phyloP scores from a whole-genome alignment of 257 asterid species.

The Gentiana dahurica region DNA sequence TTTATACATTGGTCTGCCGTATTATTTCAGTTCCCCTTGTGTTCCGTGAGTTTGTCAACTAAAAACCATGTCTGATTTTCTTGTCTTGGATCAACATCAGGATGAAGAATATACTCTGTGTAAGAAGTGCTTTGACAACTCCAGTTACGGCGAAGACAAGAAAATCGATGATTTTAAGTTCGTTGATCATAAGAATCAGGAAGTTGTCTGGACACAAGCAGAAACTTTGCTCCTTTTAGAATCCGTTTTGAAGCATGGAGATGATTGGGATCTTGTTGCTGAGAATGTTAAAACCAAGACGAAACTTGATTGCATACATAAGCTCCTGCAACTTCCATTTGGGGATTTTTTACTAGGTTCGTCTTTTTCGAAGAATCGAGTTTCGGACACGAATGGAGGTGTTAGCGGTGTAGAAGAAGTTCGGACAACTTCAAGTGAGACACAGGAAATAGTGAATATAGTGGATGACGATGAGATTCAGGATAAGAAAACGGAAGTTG shows the following conservation, averaged over 20 bases:
- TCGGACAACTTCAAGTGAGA: slow-evolving; percentile 21
- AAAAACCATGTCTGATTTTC: slow-evolving; percentile 4
- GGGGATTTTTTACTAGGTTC: slow-evolving; percentile 78
- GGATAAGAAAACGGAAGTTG: slow-evolving; percentile 6
- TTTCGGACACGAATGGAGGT: slow-evolving; percentile 30
- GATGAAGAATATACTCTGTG: slow-evolving; percentile 46
- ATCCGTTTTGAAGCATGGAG: slow-evolving; percentile 85
- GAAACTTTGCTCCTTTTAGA: slow-evolving; percentile 82
- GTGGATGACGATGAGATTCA: slow-evolving; percentile 27
- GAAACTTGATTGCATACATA: slow-evolving; percentile 81
- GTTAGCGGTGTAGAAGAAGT: slow-evolving; percentile 25
- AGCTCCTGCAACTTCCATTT: slow-evolving; percentile 81
- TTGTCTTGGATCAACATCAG: slow-evolving; percentile 30
- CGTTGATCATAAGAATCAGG: slow-evolving; percentile 28
- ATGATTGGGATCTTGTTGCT: slow-evolving; percentile 88
- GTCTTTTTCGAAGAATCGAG: slow-evolving; percentile 30
- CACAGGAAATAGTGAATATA: slow-evolving; percentile 23
- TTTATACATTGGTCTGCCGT: slow-evolving; percentile 2
- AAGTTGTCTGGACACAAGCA: slow-evolving; percentile 68
- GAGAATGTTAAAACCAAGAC: slow-evolving; percentile 65
- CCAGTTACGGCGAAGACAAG: slow-evolving; percentile 45
- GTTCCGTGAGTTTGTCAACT: slow-evolving; percentile 3
- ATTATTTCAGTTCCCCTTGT: not conserved
- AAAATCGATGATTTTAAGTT: slow-evolving; percentile 55
- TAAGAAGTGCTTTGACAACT: slow-evolving; percentile 65